Evolutionary conservation across 768 basidiomycete species (phyloP), one percentile per base, ranked within the genome.

Genomic region (Leucosporidium creatinivorum): DNA sequence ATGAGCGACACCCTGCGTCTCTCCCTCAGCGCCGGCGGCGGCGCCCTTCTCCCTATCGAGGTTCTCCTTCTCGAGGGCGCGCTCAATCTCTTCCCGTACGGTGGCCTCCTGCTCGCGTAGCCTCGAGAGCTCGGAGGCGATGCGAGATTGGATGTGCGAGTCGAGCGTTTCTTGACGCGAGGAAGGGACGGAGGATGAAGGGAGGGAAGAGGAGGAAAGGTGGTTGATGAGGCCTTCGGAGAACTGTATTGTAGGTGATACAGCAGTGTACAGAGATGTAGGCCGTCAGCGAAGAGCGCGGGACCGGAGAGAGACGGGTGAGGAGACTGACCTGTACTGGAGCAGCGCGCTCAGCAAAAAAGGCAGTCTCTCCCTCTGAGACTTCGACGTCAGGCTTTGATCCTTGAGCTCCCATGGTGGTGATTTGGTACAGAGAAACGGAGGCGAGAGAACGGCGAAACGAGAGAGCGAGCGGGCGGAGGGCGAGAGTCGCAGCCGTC

Each of bases 11-110:
- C 83, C 86, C 75, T 85, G 81, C 39, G 39, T 44, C 36, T 79
- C 73, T 13, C 75, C 68, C 36, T 69, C 80, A 47, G 78, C 81
- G 10, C 33, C 33, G 10, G 33, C 33, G n/a, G n/a, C n/a, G 4
- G 62, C 81, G 31, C 78, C 77, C 72, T 81, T 82, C 79, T 92
- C 90, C 65, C 83, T 82, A 77, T 91, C 88, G 60, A 93, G 77
- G 78, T 93, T 93, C 80, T 93, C 91, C 80, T 86, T 87, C 81
- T 93, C 88, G 58, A 93, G 81, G 2, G 88, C 89, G 39, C 77
- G 80, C 74, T 89, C 87, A 44, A 93, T 91, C 79, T 90, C 84
- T 57, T 81, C 79, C 52, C 83, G 84, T 17, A 93, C 86, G 47
- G 80, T 77, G 67, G 85, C 84, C 77, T 91, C 90, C 75, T 89